phyloP scores from a whole-genome alignment of 306 rosid species.

The Cucurbita pepo region DNA sequence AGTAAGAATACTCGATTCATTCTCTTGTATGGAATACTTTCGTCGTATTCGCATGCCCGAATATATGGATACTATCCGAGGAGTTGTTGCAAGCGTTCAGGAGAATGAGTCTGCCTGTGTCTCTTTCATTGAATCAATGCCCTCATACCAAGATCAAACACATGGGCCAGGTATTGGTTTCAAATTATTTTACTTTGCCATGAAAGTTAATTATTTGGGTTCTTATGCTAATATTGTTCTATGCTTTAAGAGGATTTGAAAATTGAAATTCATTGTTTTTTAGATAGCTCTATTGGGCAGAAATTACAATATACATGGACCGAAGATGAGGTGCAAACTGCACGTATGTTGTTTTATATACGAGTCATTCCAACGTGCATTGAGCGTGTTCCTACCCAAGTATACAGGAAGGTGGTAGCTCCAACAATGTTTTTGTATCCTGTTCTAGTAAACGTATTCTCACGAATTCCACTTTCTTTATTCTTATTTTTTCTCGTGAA shows the following conservation, averaged over 20 bases:
- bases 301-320: conserved; percentile 55
- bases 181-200: not conserved
- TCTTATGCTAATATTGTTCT: not conserved
- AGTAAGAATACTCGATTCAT: conserved; percentile 49
- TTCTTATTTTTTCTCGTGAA: conserved; percentile 2
- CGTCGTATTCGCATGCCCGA: conserved; percentile 83
- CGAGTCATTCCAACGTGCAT: conserved; percentile 77
- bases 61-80: conserved; percentile 78
- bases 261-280: conserved; percentile 1
- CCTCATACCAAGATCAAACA: conserved; percentile 55
- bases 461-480: not conserved
- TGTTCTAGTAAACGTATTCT: conserved; percentile 12
- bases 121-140: conserved; percentile 56
- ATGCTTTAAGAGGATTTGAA: not conserved
- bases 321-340: conserved; percentile 77
- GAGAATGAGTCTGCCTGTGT: conserved; percentile 58
- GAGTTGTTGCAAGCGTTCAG: conserved; percentile 56
- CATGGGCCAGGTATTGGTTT: conserved; percentile 46
- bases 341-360: conserved; percentile 59
- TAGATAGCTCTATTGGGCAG: conserved; percentile 20
- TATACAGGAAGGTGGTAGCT: conserved; percentile 39
- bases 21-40: conserved; percentile 79
- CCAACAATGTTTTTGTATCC: conserved; percentile 96
- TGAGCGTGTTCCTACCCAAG: conserved; percentile 45
- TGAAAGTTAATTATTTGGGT: not conserved